Evolutionary conservation across 139 green algal species (phyloP), one percentile per base, ranked within the genome.

Genomic region (Haematococcus sp.): DNA sequence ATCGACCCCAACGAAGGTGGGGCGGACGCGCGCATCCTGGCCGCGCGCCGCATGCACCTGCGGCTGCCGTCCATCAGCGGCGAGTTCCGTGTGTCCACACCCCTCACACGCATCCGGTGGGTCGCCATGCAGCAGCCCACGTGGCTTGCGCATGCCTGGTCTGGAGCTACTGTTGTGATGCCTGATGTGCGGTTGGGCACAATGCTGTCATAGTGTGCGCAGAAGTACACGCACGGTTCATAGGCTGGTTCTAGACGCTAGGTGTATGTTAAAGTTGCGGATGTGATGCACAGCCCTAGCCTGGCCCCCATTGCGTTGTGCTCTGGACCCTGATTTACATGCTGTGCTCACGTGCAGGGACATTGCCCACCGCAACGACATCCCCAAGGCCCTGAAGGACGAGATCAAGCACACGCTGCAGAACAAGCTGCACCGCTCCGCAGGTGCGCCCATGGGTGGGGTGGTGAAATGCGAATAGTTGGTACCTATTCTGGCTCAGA

Each of bases 331-430:
- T n/a, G n/a, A n/a, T n/a, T 49, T 49, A 49, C 40, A 68, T n/a
- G 58, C 22, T 44, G 25, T 61, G 52, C 11, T 61, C 9, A 32
- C 23, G 7, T 25, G 30, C 66, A 72, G 66, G 27, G 66, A 72
- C 66, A 72, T 72, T 90, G 60, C 83, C 76, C 75, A 65, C 68
- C 33, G 80, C 27, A 87, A 84, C 70, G 87, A 93, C 81, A 94
- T 94, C 58, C 88, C 90, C 70, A 61, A 77, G 49, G 85, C 93
- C 31, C 77, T 96, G 27, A 97, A 98, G 89, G 80, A 92, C 46
- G 95, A 99, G 89, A 98, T 99, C 85, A 99, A 99, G 89, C 95
- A 99, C 87, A 99, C 95, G 28, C 91, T 99, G 64, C 93, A 98
- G 85, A 99, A 99, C 89, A 99, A 99, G 92, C 88, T 99, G 67